Base-by-base conservation (phyloP, 1,284 basidiomycete species). In the Ceratobasidium sp. region DNA sequence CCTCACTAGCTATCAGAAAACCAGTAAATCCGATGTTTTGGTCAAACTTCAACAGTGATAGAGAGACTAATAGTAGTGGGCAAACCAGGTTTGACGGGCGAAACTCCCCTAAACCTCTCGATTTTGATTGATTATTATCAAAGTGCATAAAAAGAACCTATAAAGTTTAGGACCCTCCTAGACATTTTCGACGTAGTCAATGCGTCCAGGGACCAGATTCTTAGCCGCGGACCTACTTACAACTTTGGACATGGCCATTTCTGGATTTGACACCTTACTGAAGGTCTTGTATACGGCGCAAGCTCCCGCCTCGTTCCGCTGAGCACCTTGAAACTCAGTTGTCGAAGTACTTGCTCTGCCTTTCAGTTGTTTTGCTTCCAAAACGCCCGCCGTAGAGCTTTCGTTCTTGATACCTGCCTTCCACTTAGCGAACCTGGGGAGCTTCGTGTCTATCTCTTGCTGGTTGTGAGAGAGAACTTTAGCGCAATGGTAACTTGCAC, bases 391-490 rank as follows among this genome's bases (percentile, higher is more conserved):
- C 27, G 27, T n/a, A 6, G 53, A 56, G 14, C 27, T 31, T 27
- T 14, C 53, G 22, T 7, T 17, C 11, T 11, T 27, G 11, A 56
- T 56, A 9, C 22, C 73, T 19, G 64, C 53, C 6, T 64, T 74
- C n/a, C 73, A 64, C 53, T 54, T 74, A 14, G 27, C 73, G 4
- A 67, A 62, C 8, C 65, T 53, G 57, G 65, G 73, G 73, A 64
- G 31, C 19, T 74, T 74, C 24, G 51, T 57, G 45, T 7, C 7
- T 75, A 48, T 47, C 44, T 48, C 0, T n/a, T 59, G 1, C 27
- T 27, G 31, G 3, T 60, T 22, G 31, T n/a, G 2, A 36, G 44
- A n/a, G n/a, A n/a, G n/a, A n/a, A n/a, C n/a, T n/a, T n/a, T n/a
- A n/a, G 36, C 15, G 44, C 11, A 36, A 17, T 11, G 31, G 33